Conservation (phyloP, 805 yeast species). For the Lachancea thermotolerans region DNA sequence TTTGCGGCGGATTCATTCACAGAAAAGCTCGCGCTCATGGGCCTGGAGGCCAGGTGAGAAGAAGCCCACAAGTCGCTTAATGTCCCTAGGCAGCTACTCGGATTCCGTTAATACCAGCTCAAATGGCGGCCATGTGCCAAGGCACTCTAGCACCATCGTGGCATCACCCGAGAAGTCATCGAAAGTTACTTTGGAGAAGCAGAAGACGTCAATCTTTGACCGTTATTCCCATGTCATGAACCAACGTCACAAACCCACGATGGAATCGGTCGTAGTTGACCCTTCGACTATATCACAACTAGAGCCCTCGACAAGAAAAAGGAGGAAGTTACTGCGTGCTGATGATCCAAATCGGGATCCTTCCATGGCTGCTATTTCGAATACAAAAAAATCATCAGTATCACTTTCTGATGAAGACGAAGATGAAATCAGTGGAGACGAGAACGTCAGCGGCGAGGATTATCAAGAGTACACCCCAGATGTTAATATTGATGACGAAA, state of each 20-base stretch:
- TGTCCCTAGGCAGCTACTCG: constrained; percentile 4
- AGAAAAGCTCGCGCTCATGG: constrained; percentile 9
- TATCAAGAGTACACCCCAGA: constrained; percentile 24
- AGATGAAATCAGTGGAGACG: constrained; percentile 37
- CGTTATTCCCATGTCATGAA: constrained; percentile 30
- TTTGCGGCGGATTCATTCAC: constrained; percentile 21
- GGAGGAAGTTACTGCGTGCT: constrained; percentile 37
- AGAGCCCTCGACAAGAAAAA: constrained; percentile 22
- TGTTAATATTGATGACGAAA: constrained; percentile 51
- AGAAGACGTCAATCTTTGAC: constrained; percentile 33
- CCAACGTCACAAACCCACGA: constrained; percentile 12
- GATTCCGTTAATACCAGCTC: constrained; percentile 1
- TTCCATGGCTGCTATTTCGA: background rate
- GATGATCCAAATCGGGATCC: constrained; percentile 13
- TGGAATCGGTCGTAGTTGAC: constrained; percentile 13
- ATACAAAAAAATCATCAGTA: constrained; percentile 10
- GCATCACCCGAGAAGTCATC: constrained; percentile 22
- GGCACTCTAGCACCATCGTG: background rate
- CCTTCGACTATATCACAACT: constrained; percentile 7
- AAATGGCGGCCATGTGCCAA: background rate
- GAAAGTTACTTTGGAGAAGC: constrained; percentile 33
- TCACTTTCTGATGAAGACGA: constrained; percentile 30
- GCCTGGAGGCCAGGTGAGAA: constrained; percentile 19
- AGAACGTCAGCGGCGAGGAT: constrained; percentile 33
- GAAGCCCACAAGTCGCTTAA: constrained; percentile 19